Conservation (phyloP, 176 grass and related monocot genomes). For the Rhynchospora breviuscula region DNA sequence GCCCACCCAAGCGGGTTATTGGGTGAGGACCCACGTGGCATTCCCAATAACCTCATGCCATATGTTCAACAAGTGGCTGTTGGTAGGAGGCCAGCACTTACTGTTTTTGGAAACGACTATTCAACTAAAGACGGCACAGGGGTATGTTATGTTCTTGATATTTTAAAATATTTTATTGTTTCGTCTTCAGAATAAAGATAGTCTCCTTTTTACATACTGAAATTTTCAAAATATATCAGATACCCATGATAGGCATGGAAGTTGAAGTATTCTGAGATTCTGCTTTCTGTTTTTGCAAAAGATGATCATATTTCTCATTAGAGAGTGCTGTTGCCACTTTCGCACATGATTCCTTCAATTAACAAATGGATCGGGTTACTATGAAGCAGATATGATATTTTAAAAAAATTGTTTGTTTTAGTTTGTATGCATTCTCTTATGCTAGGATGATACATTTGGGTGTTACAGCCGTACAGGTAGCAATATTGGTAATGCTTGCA, state of each 20-base stretch:
- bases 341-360: background rate
- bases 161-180: background rate
- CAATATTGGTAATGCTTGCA: background rate
- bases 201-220: background rate
- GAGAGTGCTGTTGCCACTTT: background rate
- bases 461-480: background rate
- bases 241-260: background rate
- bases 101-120: constrained; percentile 91
- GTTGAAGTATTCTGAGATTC: background rate
- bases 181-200: background rate
- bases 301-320: background rate
- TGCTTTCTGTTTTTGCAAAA: background rate
- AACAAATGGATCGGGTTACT: background rate
- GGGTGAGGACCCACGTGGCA: constrained; percentile 87
- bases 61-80: constrained; percentile 98
- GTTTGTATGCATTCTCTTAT: background rate
- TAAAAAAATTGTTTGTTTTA: background rate
- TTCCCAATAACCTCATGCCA: constrained; percentile 98
- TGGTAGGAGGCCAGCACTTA: constrained; percentile 70
- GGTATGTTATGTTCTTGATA: constrained; percentile 38
- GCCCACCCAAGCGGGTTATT: constrained; percentile 89
- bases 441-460: background rate
- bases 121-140: constrained; percentile 91
- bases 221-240: constrained; percentile 16
- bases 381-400: background rate